These are phyloP conservation scores for Tylopilus rubrobrunneus DNA, from an alignment of 768 basidiomycete species.

Conservation along the genomic window DNA sequence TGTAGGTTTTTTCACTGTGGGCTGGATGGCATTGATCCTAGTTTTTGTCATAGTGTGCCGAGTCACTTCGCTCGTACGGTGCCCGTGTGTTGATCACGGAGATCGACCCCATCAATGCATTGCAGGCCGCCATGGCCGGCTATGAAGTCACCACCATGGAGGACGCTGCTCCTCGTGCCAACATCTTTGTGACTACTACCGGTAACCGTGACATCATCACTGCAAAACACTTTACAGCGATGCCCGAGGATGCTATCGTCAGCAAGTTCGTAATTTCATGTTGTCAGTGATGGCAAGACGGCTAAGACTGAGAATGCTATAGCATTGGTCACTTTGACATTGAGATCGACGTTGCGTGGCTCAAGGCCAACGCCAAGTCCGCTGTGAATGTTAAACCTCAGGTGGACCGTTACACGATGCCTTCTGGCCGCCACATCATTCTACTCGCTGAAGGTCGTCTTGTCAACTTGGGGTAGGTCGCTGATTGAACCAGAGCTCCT, in stretches of 20 bases:
- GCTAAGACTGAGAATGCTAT: conserved; percentile 9
- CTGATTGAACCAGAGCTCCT: neutral
- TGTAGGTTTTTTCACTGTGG: neutral
- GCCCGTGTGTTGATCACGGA: conserved; percentile 95
- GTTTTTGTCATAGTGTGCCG: conserved; percentile 72
- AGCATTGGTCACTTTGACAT: conserved; percentile 87
- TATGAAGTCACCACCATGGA: conserved; percentile 99
- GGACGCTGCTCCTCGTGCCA: conserved; percentile 82
- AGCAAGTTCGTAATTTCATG: conserved; percentile 70
- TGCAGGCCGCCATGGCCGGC: conserved; percentile 99
- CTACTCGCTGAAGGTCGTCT: conserved; percentile 98
- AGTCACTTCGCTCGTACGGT: conserved; percentile 96
- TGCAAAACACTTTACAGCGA: conserved; percentile 82
- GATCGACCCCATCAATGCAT: conserved; percentile 99
- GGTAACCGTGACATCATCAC: conserved; percentile 99
- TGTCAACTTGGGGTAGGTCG: conserved; percentile 87
- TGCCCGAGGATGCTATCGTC: conserved; percentile 99
- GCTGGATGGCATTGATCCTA: neutral
- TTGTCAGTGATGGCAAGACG: neutral
- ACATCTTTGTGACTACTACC: conserved; percentile 97
- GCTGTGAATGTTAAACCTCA: conserved; percentile 95
- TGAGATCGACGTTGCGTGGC: conserved; percentile 97
- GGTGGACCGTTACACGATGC: conserved; percentile 96
- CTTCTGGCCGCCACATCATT: conserved; percentile 89
- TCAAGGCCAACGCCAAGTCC: conserved; percentile 86